Evolutionary conservation across 1,139 yeast genomes (phyloP).

Genomic region (Magnusiomyces magnusii): DNA sequence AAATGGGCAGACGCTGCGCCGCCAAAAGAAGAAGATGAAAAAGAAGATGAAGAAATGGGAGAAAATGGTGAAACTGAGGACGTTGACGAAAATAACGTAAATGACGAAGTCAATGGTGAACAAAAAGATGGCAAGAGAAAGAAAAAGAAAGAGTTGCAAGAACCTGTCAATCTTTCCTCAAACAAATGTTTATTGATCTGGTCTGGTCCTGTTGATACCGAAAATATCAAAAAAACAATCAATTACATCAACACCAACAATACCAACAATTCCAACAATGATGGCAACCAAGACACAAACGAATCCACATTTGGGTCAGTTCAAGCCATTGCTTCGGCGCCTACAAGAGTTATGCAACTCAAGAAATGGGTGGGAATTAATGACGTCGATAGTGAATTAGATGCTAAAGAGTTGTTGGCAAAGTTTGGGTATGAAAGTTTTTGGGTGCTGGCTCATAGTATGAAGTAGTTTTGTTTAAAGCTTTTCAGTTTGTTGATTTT

Average conservation of each 20-base stretch:
- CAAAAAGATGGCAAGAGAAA: too few species aligned
- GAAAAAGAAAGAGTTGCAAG: conserved; percentile 3
- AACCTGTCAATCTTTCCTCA: conserved; percentile 35
- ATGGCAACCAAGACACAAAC: background rate
- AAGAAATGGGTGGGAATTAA: conserved; percentile 59
- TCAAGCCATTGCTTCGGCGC: background rate
- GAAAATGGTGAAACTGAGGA: background rate
- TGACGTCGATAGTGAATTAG: conserved; percentile 46
- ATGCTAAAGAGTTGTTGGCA: conserved; percentile 44
- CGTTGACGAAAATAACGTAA: background rate
- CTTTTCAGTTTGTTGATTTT: too few species aligned
- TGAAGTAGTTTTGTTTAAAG: background rate
- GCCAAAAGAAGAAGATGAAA: conserved; percentile 25
- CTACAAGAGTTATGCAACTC: conserved; percentile 33
- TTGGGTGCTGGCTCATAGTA: conserved; percentile 38
- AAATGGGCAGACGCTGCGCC: conserved; percentile 53
- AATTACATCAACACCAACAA: background rate
- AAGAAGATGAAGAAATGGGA: conserved; percentile 19
- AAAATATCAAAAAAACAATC: background rate
- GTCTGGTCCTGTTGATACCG: conserved; percentile 56
- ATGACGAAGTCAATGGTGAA: too few species aligned
- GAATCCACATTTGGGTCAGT: background rate
- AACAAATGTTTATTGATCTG: conserved; percentile 56
- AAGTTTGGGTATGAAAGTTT: conserved; percentile 51
- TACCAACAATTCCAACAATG: background rate